phyloP scores from a whole-genome alignment of 1,139 yeast species.

The Fermentozyma sake region DNA sequence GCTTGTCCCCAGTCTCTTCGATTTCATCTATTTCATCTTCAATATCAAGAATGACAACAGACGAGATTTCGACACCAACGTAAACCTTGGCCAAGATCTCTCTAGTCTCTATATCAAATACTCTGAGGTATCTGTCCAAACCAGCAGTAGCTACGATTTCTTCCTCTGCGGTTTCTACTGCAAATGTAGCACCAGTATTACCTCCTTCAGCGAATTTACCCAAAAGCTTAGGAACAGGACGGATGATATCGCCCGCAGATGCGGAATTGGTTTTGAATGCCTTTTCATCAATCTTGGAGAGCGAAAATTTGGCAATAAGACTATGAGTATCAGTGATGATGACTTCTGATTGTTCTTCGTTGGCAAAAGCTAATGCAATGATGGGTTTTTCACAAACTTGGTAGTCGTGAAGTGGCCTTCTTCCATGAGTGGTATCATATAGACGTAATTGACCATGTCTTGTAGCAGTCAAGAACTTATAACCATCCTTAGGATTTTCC shows the following conservation, averaged over 20 bases:
- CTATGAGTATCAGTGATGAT: slow-evolving; percentile 55
- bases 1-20: slow-evolving; percentile 12
- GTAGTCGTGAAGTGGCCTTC: slow-evolving; percentile 52
- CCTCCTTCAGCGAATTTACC: slow-evolving; percentile 43
- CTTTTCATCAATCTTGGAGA: slow-evolving; percentile 32
- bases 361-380: slow-evolving; percentile 31
- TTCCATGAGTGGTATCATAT: slow-evolving; percentile 57
- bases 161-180: slow-evolving; percentile 20
- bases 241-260: slow-evolving; percentile 38
- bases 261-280: slow-evolving; percentile 40
- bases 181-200: slow-evolving; percentile 43
- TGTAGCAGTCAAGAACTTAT: slow-evolving; percentile 59
- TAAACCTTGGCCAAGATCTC: slow-evolving; percentile 67
- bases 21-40: slow-evolving; percentile 33
- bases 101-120: slow-evolving; percentile 58
- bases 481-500: slow-evolving; percentile 19
- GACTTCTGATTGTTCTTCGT: slow-evolving; percentile 32
- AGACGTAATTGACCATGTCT: slow-evolving; percentile 63
- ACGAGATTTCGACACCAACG: slow-evolving; percentile 68
- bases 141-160: slow-evolving; percentile 62
- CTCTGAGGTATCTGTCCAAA: slow-evolving; percentile 78
- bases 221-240: slow-evolving; percentile 34
- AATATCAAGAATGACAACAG: slow-evolving; percentile 47
- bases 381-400: slow-evolving; percentile 48
- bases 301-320: slow-evolving; percentile 50